These are phyloP conservation scores for Venturia oleaginea DNA, from an alignment of 2,329 filamentous ascomycete species.

Conservation along the genomic window DNA sequence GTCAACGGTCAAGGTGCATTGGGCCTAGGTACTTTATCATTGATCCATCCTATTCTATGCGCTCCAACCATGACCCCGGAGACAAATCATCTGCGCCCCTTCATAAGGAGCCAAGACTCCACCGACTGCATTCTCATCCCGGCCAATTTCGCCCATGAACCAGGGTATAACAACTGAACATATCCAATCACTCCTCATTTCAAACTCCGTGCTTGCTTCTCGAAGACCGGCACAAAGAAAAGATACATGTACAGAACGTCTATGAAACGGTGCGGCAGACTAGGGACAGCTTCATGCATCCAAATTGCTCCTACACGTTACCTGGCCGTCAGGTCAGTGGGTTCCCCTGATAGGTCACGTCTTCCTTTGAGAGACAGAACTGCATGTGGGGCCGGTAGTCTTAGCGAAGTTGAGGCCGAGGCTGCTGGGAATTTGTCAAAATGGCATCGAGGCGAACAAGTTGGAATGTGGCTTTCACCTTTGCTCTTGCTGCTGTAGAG, in stretches of 20 bases:
- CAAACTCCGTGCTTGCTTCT: neutral
- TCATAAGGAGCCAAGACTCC: neutral
- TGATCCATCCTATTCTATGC: neutral
- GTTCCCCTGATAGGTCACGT: neutral
- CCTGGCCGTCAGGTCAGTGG: neutral
- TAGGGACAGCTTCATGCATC: neutral
- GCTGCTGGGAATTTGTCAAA: neutral
- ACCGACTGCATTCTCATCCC: neutral
- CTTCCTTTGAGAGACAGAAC: neutral
- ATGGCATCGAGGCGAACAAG: neutral
- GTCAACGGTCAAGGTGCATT: neutral
- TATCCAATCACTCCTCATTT: neutral
- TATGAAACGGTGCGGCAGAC: neutral
- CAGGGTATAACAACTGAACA: neutral
- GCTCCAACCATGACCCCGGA: conserved; percentile 1
- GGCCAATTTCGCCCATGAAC: neutral
- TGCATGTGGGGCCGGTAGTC: neutral
- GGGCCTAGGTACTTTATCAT: neutral
- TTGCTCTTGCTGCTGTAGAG: neutral
- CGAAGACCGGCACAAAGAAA: neutral
- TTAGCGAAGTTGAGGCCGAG: neutral
- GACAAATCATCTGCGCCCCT: neutral
- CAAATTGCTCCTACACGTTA: neutral
- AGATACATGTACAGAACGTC: neutral
- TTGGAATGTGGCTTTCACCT: neutral